Base-by-base conservation (phyloP, 179 eudicot species). In the Silene coronaria region DNA sequence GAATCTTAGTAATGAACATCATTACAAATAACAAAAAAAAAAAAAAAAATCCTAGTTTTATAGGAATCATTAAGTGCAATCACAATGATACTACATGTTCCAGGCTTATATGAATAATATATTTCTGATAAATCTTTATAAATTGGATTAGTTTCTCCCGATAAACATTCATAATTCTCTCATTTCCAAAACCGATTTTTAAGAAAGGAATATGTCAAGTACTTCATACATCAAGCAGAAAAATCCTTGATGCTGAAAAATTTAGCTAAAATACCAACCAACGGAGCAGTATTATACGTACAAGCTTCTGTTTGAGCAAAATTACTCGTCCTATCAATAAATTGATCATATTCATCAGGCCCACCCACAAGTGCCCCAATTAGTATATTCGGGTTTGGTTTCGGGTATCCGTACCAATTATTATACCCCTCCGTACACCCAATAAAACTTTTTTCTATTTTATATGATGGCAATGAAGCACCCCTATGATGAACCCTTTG, bases 281-380 rank as follows among this genome's bases (percentile, higher is more conserved):
- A 77, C 0, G 97, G 91, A 11, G 93, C 91, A 3, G 83, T 85
- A 79, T 92, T 92, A 61, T 89, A 90, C 1, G 93, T 92, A 68
- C 92, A 89, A n/a, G 97, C 93, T 75, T 92, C 97, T 14, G 88
- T 88, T 36, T 92, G 97, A 75, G 78, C 81, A 76, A 71, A 92
- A 77, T 92, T 90, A 45, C 82, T 82, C 73, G 93, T 86, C 22
- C 76, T 75, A 68, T 92, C 97, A 12, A 64, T 73, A 55, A 85
- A 92, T 1, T 42, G 27, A 67, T 92, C 97, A 9, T 82, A 36
- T 0, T 14, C 53, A 77, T 90, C 85, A 0, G 97, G 97, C 27
- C 97, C 97, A 38, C 97, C 97, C 24, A 91, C 94, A 3, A 91
- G 68, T 0, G 94, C 92, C 63, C 97, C 96, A n/a, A 79, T 57